Base-by-base conservation (phyloP, 1,284 basidiomycete species). In the Anthracocystis walkeri region DNA sequence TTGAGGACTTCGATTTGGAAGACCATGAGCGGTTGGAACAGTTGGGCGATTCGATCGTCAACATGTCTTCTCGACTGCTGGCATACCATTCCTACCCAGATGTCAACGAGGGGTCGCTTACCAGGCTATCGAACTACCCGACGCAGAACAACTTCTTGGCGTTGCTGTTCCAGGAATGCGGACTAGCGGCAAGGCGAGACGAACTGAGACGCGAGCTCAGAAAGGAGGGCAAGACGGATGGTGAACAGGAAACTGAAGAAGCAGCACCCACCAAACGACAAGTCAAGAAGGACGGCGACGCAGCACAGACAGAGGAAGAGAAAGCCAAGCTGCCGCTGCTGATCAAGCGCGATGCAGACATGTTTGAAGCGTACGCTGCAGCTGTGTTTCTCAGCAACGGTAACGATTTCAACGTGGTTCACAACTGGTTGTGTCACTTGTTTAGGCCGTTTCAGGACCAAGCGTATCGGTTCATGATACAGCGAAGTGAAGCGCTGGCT, bases 141-240 rank as follows among this genome's bases (percentile, higher is more conserved):
- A 73, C 75, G 35, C 75, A 77, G 52, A 77, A 77, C 66, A 77
- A 77, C 53, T 66, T 77, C 8, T 53, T 73, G 4, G 70, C 70
- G 3, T 48, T 77, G 5, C 52, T 77, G 2, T 77, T 69, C 20
- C 69, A 67, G n/a, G 75, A 77, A 48, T 65, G 51, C 31, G 75
- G 70, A 4, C 51, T 77, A 0, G 63, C 62, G 0, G 41, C 57
- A 2, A 42, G 66, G 4, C 50, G 70, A 1, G 53, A 66, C 12
- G 70, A 61, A 20, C 59, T 77, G 5, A 40, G 51, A n/a, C 21
- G 27, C 4, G 75, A 77, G 33, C 51, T 77, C 0, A 51, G 66
- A 1, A 45, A n/a, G 11, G 52, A 51, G n/a, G 29, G 21, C 7
- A 4, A 33, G 10, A 10, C 23, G 8, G 58, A 45, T 11, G 35